phyloP scores from a whole-genome alignment of 306 rosid species.

The Biancaea sappan region DNA sequence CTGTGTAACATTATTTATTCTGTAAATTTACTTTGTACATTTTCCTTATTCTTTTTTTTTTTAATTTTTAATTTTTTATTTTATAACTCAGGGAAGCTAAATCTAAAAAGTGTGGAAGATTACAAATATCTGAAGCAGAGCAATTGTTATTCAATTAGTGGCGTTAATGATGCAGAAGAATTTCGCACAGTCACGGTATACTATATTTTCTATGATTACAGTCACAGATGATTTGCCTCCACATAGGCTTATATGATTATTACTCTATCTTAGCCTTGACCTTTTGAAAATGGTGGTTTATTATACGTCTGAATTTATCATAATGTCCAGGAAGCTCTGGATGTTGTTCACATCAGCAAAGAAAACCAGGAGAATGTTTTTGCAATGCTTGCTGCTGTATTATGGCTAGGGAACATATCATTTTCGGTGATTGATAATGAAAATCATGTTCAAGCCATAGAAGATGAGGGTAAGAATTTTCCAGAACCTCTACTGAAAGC shows the following conservation, averaged over 20 bases:
- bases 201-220: constrained; percentile 18
- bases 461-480: constrained; percentile 69
- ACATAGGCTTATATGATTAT: constrained; percentile 10
- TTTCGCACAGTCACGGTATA: constrained; percentile 76
- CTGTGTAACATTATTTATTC: constrained; percentile 3
- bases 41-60: constrained; percentile 17
- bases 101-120: constrained; percentile 68
- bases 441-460: constrained; percentile 78
- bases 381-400: constrained; percentile 95
- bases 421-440: constrained; percentile 83
- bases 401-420: constrained; percentile 89
- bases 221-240: constrained; percentile 20
- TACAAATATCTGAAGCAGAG: constrained; percentile 92
- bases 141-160: constrained; percentile 75
- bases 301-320: constrained; percentile 29
- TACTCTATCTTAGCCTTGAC: constrained; percentile 2
- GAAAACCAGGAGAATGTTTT: constrained; percentile 83
- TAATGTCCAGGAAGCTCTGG: constrained; percentile 82
- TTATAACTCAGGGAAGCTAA: constrained; percentile 71
- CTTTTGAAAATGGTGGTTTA: constrained; percentile 15
- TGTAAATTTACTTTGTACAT: constrained; percentile 8
- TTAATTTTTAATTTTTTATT: constrained; percentile 27
- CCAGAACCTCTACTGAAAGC: constrained; percentile 21
- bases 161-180: constrained; percentile 89
- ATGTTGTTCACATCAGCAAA: constrained; percentile 82